A percentile compares a stretch with the other conserved stretches of the same genome.
phyloP scores from a whole-genome alignment of 352 stramenopile genomes.

The Globisporangium iwayamae region DNA sequence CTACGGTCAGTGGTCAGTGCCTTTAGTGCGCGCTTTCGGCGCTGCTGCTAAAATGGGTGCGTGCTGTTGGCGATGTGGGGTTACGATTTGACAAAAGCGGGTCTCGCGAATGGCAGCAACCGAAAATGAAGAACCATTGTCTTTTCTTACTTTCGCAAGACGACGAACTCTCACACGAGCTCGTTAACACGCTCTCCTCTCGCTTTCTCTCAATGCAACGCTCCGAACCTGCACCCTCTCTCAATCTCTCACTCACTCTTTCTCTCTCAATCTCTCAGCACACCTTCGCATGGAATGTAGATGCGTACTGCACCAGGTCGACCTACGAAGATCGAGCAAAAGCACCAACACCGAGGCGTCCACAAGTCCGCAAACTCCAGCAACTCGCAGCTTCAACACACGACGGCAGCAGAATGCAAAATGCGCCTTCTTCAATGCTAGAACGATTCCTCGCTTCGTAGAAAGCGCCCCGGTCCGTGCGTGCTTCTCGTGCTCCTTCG shows the following conservation, averaged over 20 bases:
- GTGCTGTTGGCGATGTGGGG: background rate
- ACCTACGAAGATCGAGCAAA: background rate
- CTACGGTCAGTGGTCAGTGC: too few species aligned
- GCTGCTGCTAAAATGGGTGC: constrained; percentile 3
- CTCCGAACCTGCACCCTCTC: background rate
- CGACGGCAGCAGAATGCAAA: background rate
- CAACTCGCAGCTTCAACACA: background rate
- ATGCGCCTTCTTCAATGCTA: background rate
- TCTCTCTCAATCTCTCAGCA: background rate
- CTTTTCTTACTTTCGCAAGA: background rate
- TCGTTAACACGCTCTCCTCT: background rate
- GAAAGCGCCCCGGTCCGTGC: background rate
- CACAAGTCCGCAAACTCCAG: background rate
- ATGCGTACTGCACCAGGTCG: too few species aligned
- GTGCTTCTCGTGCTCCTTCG: background rate
- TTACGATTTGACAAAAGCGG: background rate
- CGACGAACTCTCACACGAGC: background rate
- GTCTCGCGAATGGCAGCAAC: background rate
- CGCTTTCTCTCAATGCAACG: background rate
- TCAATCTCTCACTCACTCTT: background rate
- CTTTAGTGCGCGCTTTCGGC: too few species aligned
- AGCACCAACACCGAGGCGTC: background rate
- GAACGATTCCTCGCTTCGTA: background rate
- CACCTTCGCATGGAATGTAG: background rate
- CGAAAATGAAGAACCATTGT: background rate